Conservation (phyloP, 225 moss, liverwort and hornwort genomes). For the Asterella californica region DNA sequence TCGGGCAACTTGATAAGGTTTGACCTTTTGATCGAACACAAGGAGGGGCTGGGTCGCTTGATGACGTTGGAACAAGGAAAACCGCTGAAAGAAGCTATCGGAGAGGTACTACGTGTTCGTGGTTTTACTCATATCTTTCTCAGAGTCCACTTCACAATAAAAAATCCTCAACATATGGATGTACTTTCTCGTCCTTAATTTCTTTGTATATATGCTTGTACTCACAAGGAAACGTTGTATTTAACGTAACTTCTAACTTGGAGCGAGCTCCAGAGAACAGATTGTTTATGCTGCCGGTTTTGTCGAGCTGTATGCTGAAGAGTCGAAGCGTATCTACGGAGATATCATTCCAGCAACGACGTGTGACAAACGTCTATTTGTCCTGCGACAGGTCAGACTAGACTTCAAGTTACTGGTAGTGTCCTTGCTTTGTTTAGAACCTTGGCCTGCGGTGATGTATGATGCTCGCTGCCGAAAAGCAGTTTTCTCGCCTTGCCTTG, state of each 20-base stretch:
- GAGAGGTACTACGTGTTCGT: conserved; percentile 61
- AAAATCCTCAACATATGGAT: neutral
- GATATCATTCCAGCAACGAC: conserved; percentile 85
- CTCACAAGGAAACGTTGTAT: too few relatives aligned
- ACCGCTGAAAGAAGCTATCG: conserved; percentile 71
- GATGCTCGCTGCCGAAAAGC: neutral
- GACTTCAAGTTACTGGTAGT: neutral
- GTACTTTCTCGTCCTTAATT: neutral
- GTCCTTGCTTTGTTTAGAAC: neutral
- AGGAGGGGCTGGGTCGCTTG: conserved; percentile 78
- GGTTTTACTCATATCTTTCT: neutral
- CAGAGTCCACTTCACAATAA: neutral
- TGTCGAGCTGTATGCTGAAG: conserved; percentile 98
- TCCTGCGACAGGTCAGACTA: conserved; percentile 71
- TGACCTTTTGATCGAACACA: conserved; percentile 72
- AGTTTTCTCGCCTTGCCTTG: neutral
- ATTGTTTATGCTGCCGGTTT: conserved; percentile 88
- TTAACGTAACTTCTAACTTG: conserved; percentile 4
- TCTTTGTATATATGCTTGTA: neutral
- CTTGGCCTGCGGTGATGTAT: neutral
- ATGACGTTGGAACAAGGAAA: conserved; percentile 98
- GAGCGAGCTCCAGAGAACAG: conserved; percentile 54
- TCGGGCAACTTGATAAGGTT: conserved; percentile 47
- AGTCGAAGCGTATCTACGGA: conserved; percentile 82
- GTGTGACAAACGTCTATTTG: conserved; percentile 74